phyloP scores from a whole-genome alignment of 2,329 filamentous ascomycete genomes.

The Monilinia fructigena region DNA sequence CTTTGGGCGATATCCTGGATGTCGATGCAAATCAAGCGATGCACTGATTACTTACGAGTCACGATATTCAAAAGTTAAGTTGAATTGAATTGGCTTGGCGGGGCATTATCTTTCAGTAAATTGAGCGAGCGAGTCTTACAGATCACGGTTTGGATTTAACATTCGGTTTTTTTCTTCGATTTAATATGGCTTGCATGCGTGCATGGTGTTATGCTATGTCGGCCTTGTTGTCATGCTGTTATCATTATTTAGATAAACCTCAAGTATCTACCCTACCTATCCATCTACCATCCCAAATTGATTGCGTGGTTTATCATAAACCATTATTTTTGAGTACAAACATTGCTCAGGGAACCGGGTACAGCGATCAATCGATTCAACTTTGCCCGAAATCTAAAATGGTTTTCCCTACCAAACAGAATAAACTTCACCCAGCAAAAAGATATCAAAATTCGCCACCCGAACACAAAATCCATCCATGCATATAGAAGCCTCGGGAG shows the following conservation, averaged over 20 bases:
- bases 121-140: conserved; percentile 3
- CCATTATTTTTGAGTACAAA: not conserved
- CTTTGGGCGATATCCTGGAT: not conserved
- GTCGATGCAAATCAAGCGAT: not conserved
- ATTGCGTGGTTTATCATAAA: not conserved
- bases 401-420: not conserved
- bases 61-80: not conserved
- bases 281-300: not conserved
- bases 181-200: not conserved
- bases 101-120: not conserved
- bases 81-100: not conserved
- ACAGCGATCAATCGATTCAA: not conserved
- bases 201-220: not conserved
- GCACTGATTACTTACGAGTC: not conserved
- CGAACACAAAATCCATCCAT: not conserved
- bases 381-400: not conserved
- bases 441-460: not conserved
- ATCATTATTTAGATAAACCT: not conserved
- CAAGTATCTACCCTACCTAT: not conserved
- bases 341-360: not conserved
- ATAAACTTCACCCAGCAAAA: not conserved
- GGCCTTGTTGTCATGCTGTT: not conserved
- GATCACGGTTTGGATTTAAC: not conserved
- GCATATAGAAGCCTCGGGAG: not conserved
- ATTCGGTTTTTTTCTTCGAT: not conserved